Conservation (phyloP, 169 alveolate genomes). For the Cryptosporidium bovis region DNA sequence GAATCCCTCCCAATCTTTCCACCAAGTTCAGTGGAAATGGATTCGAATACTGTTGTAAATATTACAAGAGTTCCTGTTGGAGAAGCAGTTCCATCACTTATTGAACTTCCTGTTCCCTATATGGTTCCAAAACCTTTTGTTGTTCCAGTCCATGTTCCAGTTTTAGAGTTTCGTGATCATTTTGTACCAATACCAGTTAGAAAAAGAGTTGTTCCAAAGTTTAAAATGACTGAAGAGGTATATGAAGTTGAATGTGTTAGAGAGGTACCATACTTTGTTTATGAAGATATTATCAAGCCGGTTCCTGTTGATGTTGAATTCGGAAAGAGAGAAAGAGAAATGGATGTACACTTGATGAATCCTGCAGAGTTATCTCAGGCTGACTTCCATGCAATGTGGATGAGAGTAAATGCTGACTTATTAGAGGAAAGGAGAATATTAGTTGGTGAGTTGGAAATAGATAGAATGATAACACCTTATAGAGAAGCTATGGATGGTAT, state of each 20-base stretch:
- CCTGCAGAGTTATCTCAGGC: conserved; percentile 89
- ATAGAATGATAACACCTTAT: conserved; percentile 72
- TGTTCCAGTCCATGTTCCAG: conserved; percentile 88
- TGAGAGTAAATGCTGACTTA: conserved; percentile 87
- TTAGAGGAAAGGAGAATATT: conserved; percentile 77
- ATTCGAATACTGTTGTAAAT: conserved; percentile 41
- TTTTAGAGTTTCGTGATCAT: conserved; percentile 85
- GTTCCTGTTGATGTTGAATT: conserved; percentile 87
- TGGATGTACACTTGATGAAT: conserved; percentile 84
- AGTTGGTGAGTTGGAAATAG: conserved; percentile 72
- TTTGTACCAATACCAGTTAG: conserved; percentile 88
- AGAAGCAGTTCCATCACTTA: conserved; percentile 83
- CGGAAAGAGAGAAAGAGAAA: conserved; percentile 82
- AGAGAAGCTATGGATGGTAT: conserved; percentile 74
- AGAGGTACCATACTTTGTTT: conserved; percentile 85
- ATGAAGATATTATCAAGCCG: conserved; percentile 85
- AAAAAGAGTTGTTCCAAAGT: conserved; percentile 84
- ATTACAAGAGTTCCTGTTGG: conserved; percentile 73
- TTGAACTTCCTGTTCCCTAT: conserved; percentile 87
- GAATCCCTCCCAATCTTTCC: conserved; percentile 72
- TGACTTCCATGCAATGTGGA: conserved; percentile 89
- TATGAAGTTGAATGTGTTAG: conserved; percentile 87
- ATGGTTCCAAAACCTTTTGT: conserved; percentile 88
- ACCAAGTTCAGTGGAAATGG: conserved; percentile 53
- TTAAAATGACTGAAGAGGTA: conserved; percentile 85